phyloP scores from a whole-genome alignment of 2,329 filamentous ascomycete species.

The Paecilomyces sp. region DNA sequence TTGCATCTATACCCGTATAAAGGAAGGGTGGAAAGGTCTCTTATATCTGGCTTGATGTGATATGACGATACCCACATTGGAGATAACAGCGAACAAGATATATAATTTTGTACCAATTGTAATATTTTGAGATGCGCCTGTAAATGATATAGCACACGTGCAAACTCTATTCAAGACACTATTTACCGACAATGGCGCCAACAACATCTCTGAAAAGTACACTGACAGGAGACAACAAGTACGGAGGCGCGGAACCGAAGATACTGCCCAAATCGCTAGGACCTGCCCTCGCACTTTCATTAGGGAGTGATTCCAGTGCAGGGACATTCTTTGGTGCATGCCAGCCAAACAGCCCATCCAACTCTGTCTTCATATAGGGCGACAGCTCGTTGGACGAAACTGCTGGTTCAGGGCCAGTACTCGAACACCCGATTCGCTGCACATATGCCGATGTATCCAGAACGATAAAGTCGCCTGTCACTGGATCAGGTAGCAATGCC shows the following conservation, averaged over 20 bases:
- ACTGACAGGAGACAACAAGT: conserved; percentile 29
- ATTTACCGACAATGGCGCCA: conserved; percentile 15
- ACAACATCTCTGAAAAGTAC: conserved; percentile 33
- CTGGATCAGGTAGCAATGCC: conserved; percentile 57
- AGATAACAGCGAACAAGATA: not conserved
- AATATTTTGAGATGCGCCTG: not conserved
- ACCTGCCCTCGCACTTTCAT: not conserved
- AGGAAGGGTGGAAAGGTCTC: not conserved
- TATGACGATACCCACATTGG: not conserved
- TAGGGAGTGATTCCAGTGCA: conserved; percentile 1
- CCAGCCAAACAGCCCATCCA: conserved; percentile 27
- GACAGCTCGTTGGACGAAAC: conserved; percentile 15
- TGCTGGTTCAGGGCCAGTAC: conserved; percentile 15
- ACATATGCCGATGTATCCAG: conserved; percentile 72
- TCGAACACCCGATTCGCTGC: conserved; percentile 35
- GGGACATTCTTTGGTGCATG: conserved; percentile 2
- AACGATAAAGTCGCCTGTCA: conserved; percentile 64
- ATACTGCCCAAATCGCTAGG: conserved; percentile 25
- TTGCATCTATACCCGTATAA: not conserved
- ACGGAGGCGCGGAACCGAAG: conserved; percentile 31
- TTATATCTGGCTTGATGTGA: not conserved
- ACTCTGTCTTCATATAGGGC: conserved; percentile 20
- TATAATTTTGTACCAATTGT: not conserved
- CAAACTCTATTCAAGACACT: not conserved
- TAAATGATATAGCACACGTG: not conserved